Percentiles rank a stretch among this genome's conserved stretches.
Conservation (phyloP, 2,329 filamentous ascomycete genomes). For the Talaromyces sp. region DNA sequence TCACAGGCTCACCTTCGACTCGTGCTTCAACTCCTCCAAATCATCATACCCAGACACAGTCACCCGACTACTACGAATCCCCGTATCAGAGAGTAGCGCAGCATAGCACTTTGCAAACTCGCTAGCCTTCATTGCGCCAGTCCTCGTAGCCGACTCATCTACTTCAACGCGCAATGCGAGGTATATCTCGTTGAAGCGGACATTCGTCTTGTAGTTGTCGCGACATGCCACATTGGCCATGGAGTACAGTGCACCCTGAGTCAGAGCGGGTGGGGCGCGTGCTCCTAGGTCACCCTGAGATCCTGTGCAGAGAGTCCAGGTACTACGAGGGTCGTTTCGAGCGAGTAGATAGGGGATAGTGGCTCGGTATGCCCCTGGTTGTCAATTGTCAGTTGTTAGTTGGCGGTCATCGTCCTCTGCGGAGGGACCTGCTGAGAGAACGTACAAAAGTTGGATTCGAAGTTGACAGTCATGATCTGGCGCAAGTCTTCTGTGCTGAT, state of each 20-base stretch:
- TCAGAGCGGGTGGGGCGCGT: constrained; percentile 8
- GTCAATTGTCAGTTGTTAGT: neutral
- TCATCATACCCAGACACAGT: neutral
- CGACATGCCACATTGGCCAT: constrained; percentile 12
- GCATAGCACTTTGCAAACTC: constrained; percentile 12
- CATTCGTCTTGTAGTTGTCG: constrained; percentile 13
- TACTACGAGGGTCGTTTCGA: neutral
- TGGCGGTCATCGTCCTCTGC: neutral
- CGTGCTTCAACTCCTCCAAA: neutral
- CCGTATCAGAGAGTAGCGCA: neutral
- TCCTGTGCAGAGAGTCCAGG: constrained; percentile 14
- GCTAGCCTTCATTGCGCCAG: constrained; percentile 6
- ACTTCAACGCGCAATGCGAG: constrained; percentile 11
- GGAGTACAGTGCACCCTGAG: constrained; percentile 10
- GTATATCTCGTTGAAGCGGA: constrained; percentile 13
- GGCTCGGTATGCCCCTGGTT: constrained; percentile 11
- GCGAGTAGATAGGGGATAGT: constrained; percentile 8
- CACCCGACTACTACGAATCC: constrained; percentile 6
- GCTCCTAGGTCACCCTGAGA: constrained; percentile 12
- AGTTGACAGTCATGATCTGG: constrained; percentile 11
- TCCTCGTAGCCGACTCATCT: neutral
- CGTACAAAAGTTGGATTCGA: constrained; percentile 15
- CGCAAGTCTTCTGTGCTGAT: constrained; percentile 3
- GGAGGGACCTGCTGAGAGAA: neutral
- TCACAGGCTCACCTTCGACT: neutral